These are phyloP conservation scores for Stentor coeruleus DNA, from an alignment of 73 alveolate genomes.

Conservation along the genomic window DNA sequence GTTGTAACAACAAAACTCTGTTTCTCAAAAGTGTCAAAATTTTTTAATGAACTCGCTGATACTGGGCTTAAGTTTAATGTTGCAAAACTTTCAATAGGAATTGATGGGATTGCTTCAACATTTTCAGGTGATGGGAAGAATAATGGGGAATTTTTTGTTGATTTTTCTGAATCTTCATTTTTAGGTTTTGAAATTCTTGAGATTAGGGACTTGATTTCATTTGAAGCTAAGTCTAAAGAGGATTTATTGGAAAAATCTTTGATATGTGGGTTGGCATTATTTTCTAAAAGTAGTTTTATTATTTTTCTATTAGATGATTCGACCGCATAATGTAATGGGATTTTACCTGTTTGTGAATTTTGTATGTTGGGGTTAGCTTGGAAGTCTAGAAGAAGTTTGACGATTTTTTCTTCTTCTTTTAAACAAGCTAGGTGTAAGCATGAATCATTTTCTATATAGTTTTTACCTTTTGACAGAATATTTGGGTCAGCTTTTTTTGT, in stretches of 20 bases:
- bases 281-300: background rate
- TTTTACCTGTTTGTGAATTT: background rate
- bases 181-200: background rate
- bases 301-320: background rate
- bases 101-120: slow-evolving; percentile 15
- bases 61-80: background rate
- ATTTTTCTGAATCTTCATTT: background rate
- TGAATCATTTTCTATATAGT: background rate
- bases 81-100: slow-evolving; percentile 13
- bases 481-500: background rate
- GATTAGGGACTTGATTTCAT: background rate
- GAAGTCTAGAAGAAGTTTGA: background rate
- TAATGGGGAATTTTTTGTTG: slow-evolving; percentile 7
- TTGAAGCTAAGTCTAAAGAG: background rate
- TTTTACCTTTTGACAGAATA: background rate
- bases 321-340: background rate
- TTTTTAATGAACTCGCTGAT: background rate
- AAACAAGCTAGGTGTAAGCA: background rate
- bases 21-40: background rate
- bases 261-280: background rate
- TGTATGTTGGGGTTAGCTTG: background rate
- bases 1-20: background rate
- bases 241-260: background rate
- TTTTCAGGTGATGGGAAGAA: slow-evolving; percentile 1
- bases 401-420: background rate